Evolutionary conservation across 2,329 filamentous ascomycete species (phyloP).

Genomic region (Aspergillus brunneoviolaceus): DNA sequence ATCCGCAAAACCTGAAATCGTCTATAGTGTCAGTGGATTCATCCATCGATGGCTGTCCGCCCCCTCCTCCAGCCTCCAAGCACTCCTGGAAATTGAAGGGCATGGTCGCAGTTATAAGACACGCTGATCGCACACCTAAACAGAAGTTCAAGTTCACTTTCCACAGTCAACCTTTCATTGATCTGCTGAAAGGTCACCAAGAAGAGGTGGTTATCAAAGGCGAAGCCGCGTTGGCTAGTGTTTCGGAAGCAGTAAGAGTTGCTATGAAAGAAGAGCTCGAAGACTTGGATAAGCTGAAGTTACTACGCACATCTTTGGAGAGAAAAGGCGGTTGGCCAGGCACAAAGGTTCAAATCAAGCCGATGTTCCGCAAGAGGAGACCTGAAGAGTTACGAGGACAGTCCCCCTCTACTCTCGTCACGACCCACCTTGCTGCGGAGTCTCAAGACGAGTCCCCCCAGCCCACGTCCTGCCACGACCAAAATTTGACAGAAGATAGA

Average conservation of each 20-base stretch:
- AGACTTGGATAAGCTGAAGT: slow-evolving; percentile 80
- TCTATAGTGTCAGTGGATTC: slow-evolving; percentile 27
- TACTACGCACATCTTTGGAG: slow-evolving; percentile 79
- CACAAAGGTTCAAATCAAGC: slow-evolving; percentile 98
- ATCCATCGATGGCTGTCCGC: slow-evolving; percentile 33
- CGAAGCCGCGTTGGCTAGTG: slow-evolving; percentile 82
- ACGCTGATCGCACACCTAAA: slow-evolving; percentile 96
- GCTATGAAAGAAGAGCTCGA: slow-evolving; percentile 79
- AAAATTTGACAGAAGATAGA: slow-evolving; percentile 27
- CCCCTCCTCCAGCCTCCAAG: slow-evolving; percentile 68
- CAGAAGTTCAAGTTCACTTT: slow-evolving; percentile 99
- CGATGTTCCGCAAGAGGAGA: slow-evolving; percentile 92
- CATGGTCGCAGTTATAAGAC: slow-evolving; percentile 92
- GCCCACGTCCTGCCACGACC: slow-evolving; percentile 22
- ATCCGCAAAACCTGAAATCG: slow-evolving; percentile 27
- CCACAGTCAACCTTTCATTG: slow-evolving; percentile 93
- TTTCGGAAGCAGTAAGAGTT: slow-evolving; percentile 80
- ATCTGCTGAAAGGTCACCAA: slow-evolving; percentile 89
- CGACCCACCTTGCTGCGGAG: slow-evolving; percentile 11
- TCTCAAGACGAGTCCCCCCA: slow-evolving; percentile 22
- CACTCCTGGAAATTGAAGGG: slow-evolving; percentile 98
- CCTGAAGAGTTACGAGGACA: slow-evolving; percentile 55
- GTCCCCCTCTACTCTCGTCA: slow-evolving; percentile 19
- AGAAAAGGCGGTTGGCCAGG: slow-evolving; percentile 94
- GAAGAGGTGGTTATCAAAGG: slow-evolving; percentile 95